Evolutionary conservation across 106 monocot genomes (phyloP), one percentile per base, ranked within the genome.

Genomic region (Alisma plantagoaquatica): DNA sequence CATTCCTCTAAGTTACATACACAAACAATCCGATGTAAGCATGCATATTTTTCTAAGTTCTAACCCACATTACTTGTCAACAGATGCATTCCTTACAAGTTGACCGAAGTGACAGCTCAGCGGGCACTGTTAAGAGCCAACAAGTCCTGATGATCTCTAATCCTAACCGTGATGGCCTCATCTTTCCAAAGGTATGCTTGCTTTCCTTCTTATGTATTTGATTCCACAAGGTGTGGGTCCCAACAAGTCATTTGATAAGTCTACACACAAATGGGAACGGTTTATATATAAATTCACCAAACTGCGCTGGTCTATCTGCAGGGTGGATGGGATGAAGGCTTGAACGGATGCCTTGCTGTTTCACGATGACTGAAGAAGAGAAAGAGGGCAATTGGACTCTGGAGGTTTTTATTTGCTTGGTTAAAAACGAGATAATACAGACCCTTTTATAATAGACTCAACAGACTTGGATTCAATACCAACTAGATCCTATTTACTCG

Each of bases 51-150:
- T 53, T 27, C 43, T 53, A 2, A 20, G n/a, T n/a, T n/a, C 8
- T 24, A 2, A n/a, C n/a, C n/a, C 23, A 0, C 2, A 60, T 29
- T 17, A 19, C 59, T 18, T 50, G 27, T 19, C 23, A 60, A 35
- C 72, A 87, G 87, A 51, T 81, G 81, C 69, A 65, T 84, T 49
- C 84, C 84, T 33, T 84, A 79, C 59, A 79, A 56, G 27, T 10
- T 79, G 38, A 66, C 61, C 35, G 23, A 14, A 55, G 10, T 8
- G 43, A 56, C 4, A 43, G 33, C 20, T 7, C 16, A 2, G 22
- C 1, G 22, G 31, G 22, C 31, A 16, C 17, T 19, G 11, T 61
- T 16, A 35, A 58, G 33, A 65, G 68, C 30, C 20, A 79, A 35
- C 33, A 66, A 56, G 75, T 84, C 21, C 79, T 84, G 29, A 84